Conservation (phyloP, 129 eudicot genomes). For the Arctium lappa region DNA sequence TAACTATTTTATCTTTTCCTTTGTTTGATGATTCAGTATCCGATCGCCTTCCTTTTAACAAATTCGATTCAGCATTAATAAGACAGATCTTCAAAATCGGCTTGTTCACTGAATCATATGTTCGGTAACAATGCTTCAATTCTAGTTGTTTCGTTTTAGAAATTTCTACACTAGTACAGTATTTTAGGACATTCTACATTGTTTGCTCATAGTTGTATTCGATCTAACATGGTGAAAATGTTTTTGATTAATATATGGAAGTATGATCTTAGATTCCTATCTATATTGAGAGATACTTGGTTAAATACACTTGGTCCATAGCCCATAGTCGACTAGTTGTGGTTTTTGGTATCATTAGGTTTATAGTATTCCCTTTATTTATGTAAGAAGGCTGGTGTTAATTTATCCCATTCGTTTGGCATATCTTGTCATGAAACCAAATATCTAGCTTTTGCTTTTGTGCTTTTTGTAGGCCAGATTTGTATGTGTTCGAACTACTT, state of each 20-base stretch:
- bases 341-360: background rate
- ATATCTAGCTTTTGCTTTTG: background rate
- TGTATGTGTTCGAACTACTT: background rate
- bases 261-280: background rate
- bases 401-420: background rate
- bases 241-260: background rate
- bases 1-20: background rate
- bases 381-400: background rate
- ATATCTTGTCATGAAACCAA: background rate
- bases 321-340: background rate
- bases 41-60: background rate
- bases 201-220: background rate
- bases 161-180: background rate
- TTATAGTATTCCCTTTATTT: background rate
- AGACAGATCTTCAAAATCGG: background rate
- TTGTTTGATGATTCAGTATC: background rate
- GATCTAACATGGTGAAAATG: background rate
- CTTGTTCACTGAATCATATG: background rate
- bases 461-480: background rate
- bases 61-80: background rate
- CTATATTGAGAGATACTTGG: background rate
- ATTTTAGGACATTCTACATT: background rate
- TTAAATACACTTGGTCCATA: background rate
- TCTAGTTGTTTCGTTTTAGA: background rate
- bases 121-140: background rate